These are phyloP conservation scores for Wallacemonas rigidus DNA, from an alignment of 208 protist species.

Conservation along the genomic window DNA sequence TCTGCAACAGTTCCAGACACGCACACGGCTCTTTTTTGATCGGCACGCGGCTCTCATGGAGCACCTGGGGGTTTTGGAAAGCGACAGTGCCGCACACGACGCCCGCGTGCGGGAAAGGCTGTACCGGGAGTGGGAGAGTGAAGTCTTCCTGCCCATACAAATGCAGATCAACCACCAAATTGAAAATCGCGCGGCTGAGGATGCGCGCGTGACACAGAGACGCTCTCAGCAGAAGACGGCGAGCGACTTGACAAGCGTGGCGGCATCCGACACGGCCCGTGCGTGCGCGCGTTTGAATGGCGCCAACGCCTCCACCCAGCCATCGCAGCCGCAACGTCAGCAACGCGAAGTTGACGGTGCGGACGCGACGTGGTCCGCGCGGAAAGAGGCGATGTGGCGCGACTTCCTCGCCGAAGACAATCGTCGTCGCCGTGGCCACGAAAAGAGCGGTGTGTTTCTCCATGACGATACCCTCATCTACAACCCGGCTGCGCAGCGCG, in stretches of 20 bases:
- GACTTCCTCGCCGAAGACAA: constrained; percentile 2
- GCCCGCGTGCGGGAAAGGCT: constrained; percentile 19
- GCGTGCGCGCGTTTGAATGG: background rate
- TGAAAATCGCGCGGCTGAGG: background rate
- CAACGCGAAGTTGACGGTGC: no score
- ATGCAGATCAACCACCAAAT: constrained; percentile 22
- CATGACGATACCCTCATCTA: constrained; percentile 7
- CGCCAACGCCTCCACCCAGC: background rate
- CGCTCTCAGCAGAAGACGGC: no score
- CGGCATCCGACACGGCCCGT: no score
- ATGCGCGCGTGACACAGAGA: background rate
- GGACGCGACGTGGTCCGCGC: background rate
- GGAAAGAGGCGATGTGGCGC: constrained; percentile 6
- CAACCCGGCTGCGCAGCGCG: constrained; percentile 5
- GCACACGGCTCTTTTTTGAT: constrained; percentile 16
- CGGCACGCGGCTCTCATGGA: constrained; percentile 16
- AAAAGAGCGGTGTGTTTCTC: constrained; percentile 6
- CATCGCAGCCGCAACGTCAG: background rate
- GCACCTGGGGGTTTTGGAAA: constrained; percentile 11
- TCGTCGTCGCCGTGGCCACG: constrained; percentile 10
- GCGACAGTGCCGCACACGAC: constrained; percentile 1
- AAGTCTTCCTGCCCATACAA: constrained; percentile 32
- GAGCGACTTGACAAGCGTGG: no score
- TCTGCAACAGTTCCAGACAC: constrained; percentile 17
- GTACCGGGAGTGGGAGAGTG: constrained; percentile 26